These are phyloP conservation scores for Xylariaceae sp. DNA, from an alignment of 2,329 filamentous ascomycete species.

Conservation along the genomic window DNA sequence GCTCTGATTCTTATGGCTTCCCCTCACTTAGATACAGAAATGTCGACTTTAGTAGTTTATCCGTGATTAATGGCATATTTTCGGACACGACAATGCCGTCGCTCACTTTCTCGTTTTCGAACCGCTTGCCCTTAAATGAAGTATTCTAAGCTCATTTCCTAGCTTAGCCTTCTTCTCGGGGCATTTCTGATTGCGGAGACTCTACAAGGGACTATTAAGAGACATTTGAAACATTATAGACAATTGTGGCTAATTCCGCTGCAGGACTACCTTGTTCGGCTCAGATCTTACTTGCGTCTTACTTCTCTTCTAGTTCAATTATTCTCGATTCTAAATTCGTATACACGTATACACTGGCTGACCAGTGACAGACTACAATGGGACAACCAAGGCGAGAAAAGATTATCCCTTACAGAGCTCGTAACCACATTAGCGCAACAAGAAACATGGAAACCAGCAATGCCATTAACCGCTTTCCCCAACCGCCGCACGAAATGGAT, in stretches of 20 bases:
- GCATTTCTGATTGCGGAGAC: background rate
- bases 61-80: slow-evolving; percentile 13
- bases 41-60: slow-evolving; percentile 8
- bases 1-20: slow-evolving; percentile 9
- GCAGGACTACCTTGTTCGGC: background rate
- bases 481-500: too few species aligned
- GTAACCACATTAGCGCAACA: too few species aligned
- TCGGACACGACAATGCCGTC: slow-evolving; percentile 12
- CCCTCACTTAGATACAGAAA: slow-evolving; percentile 13
- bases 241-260: slow-evolving; percentile 8
- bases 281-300: too few species aligned
- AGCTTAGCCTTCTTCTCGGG: background rate
- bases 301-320: too few species aligned
- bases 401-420: too few species aligned
- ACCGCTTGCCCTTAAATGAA: background rate
- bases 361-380: background rate
- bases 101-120: background rate
- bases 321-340: background rate
- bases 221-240: background rate
- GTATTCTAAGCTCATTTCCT: slow-evolving; percentile 15
- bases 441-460: too few species aligned
- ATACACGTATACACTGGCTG: background rate
- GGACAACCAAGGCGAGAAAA: too few species aligned
- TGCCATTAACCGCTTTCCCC: too few species aligned
- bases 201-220: background rate